Base-by-base conservation (phyloP, 768 basidiomycete genomes). In the Collybia sordida region DNA sequence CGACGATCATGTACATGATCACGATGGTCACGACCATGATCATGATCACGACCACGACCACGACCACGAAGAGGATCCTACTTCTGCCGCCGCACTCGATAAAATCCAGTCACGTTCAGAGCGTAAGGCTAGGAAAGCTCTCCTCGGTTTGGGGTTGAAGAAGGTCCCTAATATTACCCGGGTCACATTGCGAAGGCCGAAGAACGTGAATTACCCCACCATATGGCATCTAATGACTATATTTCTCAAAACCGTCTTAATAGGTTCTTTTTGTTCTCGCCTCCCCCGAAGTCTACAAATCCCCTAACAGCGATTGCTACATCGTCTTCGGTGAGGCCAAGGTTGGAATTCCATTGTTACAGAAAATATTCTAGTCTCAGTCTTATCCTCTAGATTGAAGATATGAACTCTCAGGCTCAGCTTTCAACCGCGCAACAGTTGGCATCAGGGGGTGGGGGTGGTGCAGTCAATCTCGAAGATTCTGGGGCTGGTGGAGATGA, bases 301-400 rank as follows among this genome's bases (percentile, higher is more conserved):
- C 91, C 43, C 86, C 89, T 37, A 94, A 93, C 74, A 93, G 92
- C 65, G 97, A 99, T 73, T 93, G 90, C 72, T 98, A 99, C 80
- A 93, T 99, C 66, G 94, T 99, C 56, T 99, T 98, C 62, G 97
- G 97, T 56, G 97, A 98, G 78, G 95, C 91, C 48, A 93, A 93
- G 83, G 88, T 88, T 41, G n/a, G 35, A 18, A 14, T 21, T 21
- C 50, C 25, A 12, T 14, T 18, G 40, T 34, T 28, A 41, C 23
- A 19, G 22, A 14, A 34, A 19, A 22, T 19, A 7, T 35, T 1
- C 3, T 9, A 42, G 35, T 19, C 24, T 39, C n/a, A 35, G 24
- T 40, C 12, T 17, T 14, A 17, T 34, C 19, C 23, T 19, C 4
- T 37, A 90, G 88, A 85, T 91, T 57, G 92, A 94, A 73, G 91